A percentile compares a stretch with the other conserved stretches of the same genome.
Conservation (phyloP, 805 yeast species). For the Saturnispora kantuleensis region DNA sequence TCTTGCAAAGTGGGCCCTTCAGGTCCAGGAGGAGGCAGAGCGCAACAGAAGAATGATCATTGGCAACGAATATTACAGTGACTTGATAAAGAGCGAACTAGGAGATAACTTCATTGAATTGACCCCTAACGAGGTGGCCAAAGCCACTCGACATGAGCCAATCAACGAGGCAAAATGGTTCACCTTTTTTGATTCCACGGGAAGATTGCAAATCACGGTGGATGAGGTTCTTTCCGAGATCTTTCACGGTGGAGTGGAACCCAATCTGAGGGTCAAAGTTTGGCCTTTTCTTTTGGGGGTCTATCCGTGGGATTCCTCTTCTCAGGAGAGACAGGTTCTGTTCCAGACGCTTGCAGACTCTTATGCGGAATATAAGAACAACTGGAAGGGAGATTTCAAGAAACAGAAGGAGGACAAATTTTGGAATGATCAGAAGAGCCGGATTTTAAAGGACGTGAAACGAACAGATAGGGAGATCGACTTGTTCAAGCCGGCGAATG, state of each 20-base stretch:
- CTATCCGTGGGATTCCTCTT: conserved; percentile 80
- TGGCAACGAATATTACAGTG: conserved; percentile 49
- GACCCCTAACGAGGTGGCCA: conserved; percentile 49
- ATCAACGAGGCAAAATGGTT: conserved; percentile 73
- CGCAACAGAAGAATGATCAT: conserved; percentile 42
- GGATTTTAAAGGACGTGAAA: conserved; percentile 89
- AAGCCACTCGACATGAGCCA: conserved; percentile 56
- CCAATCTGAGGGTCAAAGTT: conserved; percentile 53
- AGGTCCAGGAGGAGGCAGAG: conserved; percentile 86
- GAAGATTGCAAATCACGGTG: conserved; percentile 62
- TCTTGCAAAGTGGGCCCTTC: conserved; percentile 93
- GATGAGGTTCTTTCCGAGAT: conserved; percentile 72
- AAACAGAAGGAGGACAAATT: conserved; percentile 46
- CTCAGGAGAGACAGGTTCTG: conserved; percentile 54
- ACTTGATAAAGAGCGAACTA: conserved; percentile 47
- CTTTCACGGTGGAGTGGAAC: conserved; percentile 80
- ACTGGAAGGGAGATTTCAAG: conserved; percentile 60
- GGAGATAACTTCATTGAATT: conserved; percentile 43
- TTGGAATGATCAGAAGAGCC: conserved; percentile 81
- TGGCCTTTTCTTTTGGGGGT: conserved; percentile 83
- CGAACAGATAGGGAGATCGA: conserved; percentile 78
- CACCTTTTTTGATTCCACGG: conserved; percentile 69
- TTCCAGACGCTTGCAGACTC: conserved; percentile 43
- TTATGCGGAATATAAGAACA: conserved; percentile 44
- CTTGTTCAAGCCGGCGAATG: conserved; percentile 36